Evolutionary conservation across 1,284 basidiomycete species (phyloP), one percentile per base, ranked within the genome.

Genomic region (Ustilago loliicola): DNA sequence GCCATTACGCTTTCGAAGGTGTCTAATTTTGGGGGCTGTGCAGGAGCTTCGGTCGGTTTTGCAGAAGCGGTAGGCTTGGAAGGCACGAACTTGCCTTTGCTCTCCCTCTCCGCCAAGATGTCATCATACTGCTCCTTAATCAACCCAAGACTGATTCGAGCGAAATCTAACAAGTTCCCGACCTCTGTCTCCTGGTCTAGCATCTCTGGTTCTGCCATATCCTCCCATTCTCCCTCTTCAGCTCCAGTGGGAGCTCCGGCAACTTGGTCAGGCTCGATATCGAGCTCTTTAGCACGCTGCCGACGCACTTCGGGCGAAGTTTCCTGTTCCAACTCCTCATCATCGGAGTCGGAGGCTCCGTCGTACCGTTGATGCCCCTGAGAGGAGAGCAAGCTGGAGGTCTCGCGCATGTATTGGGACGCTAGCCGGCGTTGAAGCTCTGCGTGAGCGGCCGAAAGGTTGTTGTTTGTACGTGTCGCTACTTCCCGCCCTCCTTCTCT

Each of bases 81-180:
- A 4, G 80, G 80, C 2, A 81, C 78, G n/a, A 48, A 81, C 11
- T 36, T 57, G 4, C 79, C 80, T n/a, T 58, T 65, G 9, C 47
- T 29, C 54, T 38, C n/a, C 23, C 81, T 23, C 27, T 81, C 62
- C 23, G 69, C 29, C 21, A 82, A 23, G n/a, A 82, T 81, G 40
- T 42, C 30, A 32, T 61, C 50, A 34, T 82, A 80, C 53, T 82
- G 74, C 65, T 80, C 80, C 34, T 62, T 60, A 5, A 52, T 69
- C 36, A 83, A 29, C 1, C 80, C 80, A 7, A 83, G 54, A 30
- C 69, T 74, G 38, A 72, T 75, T n/a, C 80, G 45, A 0, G 80
- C 71, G 51, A 77, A 83, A 30, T 80, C 72, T 30, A 83, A 38
- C 42, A 83, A 56, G 19, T 76, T 70, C 6, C 30, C 60, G 47